Percentiles rank a stretch among this genome's conserved stretches.
Conservation (phyloP, 768 basidiomycete species). For the Cystofilobasidium macerans region DNA sequence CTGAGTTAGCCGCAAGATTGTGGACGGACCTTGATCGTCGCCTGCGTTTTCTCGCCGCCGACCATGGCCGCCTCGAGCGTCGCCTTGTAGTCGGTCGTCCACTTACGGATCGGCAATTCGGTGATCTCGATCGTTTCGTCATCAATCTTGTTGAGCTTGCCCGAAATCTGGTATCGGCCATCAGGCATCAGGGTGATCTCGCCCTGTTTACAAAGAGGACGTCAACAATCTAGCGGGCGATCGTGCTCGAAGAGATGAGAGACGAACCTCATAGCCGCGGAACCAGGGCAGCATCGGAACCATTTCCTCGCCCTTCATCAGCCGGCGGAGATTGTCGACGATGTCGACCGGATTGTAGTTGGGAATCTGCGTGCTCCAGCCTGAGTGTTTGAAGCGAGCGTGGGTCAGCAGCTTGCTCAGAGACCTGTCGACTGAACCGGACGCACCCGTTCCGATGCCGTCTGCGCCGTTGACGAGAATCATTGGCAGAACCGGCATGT, state of each 20-base stretch:
- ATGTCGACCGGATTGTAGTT: constrained; percentile 87
- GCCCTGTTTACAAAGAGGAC: background rate
- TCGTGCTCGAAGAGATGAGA: background rate
- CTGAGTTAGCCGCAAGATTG: background rate
- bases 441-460: constrained; percentile 87
- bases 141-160: constrained; percentile 61
- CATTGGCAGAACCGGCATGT: constrained; percentile 78
- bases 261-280: constrained; percentile 61
- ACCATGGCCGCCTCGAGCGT: constrained; percentile 74
- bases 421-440: no score
- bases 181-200: constrained; percentile 17
- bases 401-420: no score
- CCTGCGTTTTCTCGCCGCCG: constrained; percentile 64
- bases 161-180: constrained; percentile 66
- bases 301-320: constrained; percentile 74
- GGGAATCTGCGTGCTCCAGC: constrained; percentile 90
- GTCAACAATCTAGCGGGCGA: background rate
- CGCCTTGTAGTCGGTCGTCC: constrained; percentile 89
- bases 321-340: constrained; percentile 68
- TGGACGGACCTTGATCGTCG: constrained; percentile 57
- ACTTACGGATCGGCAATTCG: constrained; percentile 86
- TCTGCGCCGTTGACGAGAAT: constrained; percentile 88
- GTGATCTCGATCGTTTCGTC: constrained; percentile 88
- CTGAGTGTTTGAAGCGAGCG: constrained; percentile 38
- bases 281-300: constrained; percentile 92